Evolutionary conservation across 2,329 filamentous ascomycete genomes (phyloP), one percentile per base, ranked within the genome.

Genomic region (Neofusicoccum umdonicola): DNA sequence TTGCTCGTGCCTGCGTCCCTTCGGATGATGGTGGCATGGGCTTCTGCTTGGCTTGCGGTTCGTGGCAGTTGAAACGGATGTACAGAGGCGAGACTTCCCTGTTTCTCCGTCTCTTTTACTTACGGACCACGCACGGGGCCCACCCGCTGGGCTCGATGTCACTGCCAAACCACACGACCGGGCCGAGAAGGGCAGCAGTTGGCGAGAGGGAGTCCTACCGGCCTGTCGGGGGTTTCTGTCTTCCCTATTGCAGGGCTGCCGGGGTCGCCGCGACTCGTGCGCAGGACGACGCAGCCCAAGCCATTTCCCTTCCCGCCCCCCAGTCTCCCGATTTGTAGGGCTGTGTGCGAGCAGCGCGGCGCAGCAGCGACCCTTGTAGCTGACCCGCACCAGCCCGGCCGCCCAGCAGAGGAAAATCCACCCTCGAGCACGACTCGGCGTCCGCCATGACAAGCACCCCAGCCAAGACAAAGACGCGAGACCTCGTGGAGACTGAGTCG

Each of bases 361-460:
- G 56, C 56, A 60, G 56, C 41, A 35, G 13, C 17, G n/a, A 34
- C 37, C 52, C 52, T 48, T 48, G 35, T 37, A 56, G 52, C 52
- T 37, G 51, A 35, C 17, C 17, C 52, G 31, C 3, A 42, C 37
- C 39, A 15, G 13, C 52, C 37, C 11, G 22, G 35, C 19, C 11
- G 34, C 27, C 15, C 34, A 6, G 22, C n/a, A 31, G 6, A 19
- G 37, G 27, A 44, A 31, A 31, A 5, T 31, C 27, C 27, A 31
- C 2, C 27, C 27, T 31, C 27, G 27, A 31, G 27, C 27, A 31
- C 27, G 27, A 31, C 27, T 31, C 27, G 27, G 27, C 27, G 1
- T 31, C 37, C 37, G 37, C 37, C 37, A 15, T 39, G 37, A 9
- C 37, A 50, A 34, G 47, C 47, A 19, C 8, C 11, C 27, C n/a